Conservation (phyloP, 176 grass and related monocot genomes). For the Oryza officinalis region DNA sequence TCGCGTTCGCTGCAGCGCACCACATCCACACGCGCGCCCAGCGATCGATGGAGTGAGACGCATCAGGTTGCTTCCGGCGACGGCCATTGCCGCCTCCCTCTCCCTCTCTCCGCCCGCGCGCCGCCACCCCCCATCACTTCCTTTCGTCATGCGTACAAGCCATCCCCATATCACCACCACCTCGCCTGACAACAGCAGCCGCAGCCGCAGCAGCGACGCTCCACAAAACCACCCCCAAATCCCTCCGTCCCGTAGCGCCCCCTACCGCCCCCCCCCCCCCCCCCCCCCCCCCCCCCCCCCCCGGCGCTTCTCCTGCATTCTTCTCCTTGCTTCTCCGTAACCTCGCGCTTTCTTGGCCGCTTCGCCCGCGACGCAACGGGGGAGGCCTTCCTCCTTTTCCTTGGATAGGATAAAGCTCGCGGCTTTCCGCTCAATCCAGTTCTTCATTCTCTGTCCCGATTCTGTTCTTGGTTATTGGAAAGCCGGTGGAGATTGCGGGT, state of each 20-base stretch:
- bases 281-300: too few species aligned
- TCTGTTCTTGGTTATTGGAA: background rate
- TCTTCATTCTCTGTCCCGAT: background rate
- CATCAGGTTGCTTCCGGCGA: conserved; percentile 75
- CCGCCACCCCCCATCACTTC: background rate
- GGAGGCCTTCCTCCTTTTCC: background rate
- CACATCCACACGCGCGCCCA: conserved; percentile 28
- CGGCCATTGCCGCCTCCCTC: conserved; percentile 52
- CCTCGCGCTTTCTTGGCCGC: conserved; percentile 37
- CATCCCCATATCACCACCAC: conserved; percentile 43
- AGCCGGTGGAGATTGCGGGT: background rate
- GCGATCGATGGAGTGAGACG: conserved; percentile 62
- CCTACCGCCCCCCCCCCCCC: too few species aligned
- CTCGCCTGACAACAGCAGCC: conserved; percentile 38
- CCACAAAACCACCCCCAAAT: conserved; percentile 44
- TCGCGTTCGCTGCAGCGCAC: conserved; percentile 32
- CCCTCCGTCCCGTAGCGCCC: background rate
- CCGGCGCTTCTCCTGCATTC: conserved; percentile 12
- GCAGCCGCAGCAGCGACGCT: background rate
- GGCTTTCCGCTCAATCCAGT: background rate
- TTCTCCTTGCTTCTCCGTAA: conserved; percentile 17
- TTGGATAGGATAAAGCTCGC: conserved; percentile 21
- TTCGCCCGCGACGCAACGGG: conserved; percentile 24
- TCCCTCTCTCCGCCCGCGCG: background rate
- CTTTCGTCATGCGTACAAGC: conserved; percentile 88